Evolutionary conservation across 2,329 filamentous ascomycete species (phyloP).

Genomic region (Fusarium sp.): DNA sequence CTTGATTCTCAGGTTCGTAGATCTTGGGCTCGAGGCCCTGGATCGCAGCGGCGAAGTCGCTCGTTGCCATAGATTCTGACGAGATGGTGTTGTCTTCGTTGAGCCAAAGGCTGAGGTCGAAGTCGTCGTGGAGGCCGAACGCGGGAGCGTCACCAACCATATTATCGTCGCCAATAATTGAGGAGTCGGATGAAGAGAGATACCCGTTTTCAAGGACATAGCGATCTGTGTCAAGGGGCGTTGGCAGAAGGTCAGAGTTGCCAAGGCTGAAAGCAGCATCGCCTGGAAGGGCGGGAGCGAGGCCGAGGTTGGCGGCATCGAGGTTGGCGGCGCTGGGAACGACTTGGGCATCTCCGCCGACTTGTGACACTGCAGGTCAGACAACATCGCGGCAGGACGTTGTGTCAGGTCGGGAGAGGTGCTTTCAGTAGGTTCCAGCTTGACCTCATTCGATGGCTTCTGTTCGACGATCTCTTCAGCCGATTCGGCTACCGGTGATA

Average conservation of each 20-base stretch:
- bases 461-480: slow-evolving; percentile 46
- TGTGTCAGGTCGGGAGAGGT: slow-evolving; percentile 92
- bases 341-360: slow-evolving; percentile 72
- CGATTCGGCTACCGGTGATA: slow-evolving; percentile 62
- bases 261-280: slow-evolving; percentile 74
- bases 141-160: slow-evolving; percentile 69
- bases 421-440: slow-evolving; percentile 45
- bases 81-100: slow-evolving; percentile 60
- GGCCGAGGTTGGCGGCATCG: slow-evolving; percentile 52
- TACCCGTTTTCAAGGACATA: slow-evolving; percentile 80
- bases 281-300: slow-evolving; percentile 67
- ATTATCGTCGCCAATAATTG: slow-evolving; percentile 75
- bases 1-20: slow-evolving; percentile 69
- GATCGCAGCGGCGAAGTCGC: slow-evolving; percentile 64
- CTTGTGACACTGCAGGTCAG: slow-evolving; percentile 99
- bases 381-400: slow-evolving; percentile 99
- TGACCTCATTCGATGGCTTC: slow-evolving; percentile 41
- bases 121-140: slow-evolving; percentile 60
- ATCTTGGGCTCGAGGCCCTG: slow-evolving; percentile 63
- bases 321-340: slow-evolving; percentile 58
- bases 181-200: slow-evolving; percentile 77
- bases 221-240: slow-evolving; percentile 77
- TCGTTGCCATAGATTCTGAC: slow-evolving; percentile 61
- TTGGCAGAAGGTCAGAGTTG: slow-evolving; percentile 75
- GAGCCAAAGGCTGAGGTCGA: slow-evolving; percentile 67